A percentile compares a stretch with the other conserved stretches of the same genome.
phyloP scores from a whole-genome alignment of 108 stramenopile genomes.

The Skeletonema marinoi region DNA sequence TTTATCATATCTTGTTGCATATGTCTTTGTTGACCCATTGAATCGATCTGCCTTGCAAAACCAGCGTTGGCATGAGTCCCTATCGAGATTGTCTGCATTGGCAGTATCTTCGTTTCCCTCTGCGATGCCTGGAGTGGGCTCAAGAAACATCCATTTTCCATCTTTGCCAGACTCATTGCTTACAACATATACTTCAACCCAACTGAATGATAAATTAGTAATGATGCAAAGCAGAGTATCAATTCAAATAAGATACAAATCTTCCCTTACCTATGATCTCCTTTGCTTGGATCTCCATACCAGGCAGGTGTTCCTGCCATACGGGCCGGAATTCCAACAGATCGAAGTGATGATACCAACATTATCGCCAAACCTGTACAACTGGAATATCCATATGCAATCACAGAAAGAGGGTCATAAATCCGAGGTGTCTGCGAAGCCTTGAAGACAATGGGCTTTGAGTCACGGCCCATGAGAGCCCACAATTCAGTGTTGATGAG shows the following conservation, averaged over 20 bases:
- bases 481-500: conserved; percentile 71
- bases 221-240: not conserved
- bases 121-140: conserved; percentile 66
- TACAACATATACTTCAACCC: conserved; percentile 83
- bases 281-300: conserved; percentile 66
- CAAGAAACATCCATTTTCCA: conserved; percentile 79
- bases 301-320: conserved; percentile 89
- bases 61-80: conserved; percentile 86
- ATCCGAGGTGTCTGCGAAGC: conserved; percentile 81
- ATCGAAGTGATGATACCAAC: conserved; percentile 67
- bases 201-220: conserved; percentile 45
- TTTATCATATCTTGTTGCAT: conserved; percentile 59
- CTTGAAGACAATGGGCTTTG: conserved; percentile 62
- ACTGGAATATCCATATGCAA: conserved; percentile 80
- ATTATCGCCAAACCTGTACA: conserved; percentile 82
- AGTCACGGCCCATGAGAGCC: conserved; percentile 45
- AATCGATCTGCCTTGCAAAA: conserved; percentile 77
- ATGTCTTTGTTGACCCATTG: conserved; percentile 60
- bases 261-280: conserved; percentile 65
- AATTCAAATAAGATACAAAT: not conserved
- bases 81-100: conserved; percentile 61
- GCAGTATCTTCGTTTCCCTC: conserved; percentile 44
- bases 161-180: conserved; percentile 7
- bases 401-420: conserved; percentile 86
- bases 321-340: conserved; percentile 79